Evolutionary conservation across 176 grass and related monocot species (phyloP), one percentile per base, ranked within the genome.

Genomic region (Oryza punctata): DNA sequence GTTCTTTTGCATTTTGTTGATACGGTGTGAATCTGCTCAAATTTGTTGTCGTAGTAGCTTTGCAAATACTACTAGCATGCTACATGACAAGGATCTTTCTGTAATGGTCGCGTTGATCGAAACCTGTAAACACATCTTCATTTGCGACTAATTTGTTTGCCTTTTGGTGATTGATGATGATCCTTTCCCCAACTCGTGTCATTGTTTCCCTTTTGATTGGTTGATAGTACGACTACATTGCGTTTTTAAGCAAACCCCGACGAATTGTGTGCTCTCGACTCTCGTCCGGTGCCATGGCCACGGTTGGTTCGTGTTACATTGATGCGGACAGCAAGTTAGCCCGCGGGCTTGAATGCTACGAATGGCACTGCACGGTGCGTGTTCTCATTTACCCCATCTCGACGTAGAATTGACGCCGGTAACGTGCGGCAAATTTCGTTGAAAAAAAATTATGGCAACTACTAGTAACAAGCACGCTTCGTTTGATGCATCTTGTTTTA

Each of bases 21-120:
- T 82, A 30, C 3, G 23, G 24, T 84, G 65, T 63, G 69, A 69
- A 75, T 41, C 65, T 85, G 12, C 9, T 49, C n/a, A 32, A 78
- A 8, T 61, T 10, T 61, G 57, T 61, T 0, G 57, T 61, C 2
- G n/a, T 61, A 10, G 57, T 61, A 23, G 43, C 40, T 65, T 61
- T 78, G 79, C 72, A 50, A 26, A 24, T 63, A 21, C 57, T 63
- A 21, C 57, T 61, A 61, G 57, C 52, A 57, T 27, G 14, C 18
- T 64, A 32, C 54, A 3, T 35, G 63, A 21, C 35, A 37, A 0
- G 69, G 69, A 64, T 64, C 24, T 61, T 35, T 5, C 25, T 65
- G 26, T 72, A 61, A 40, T 15, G 40, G 26, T 30, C 65, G 40
- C 10, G 11, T 82, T 44, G 18, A 1, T 71, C 10, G 23, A 41